Evolutionary conservation across 306 rosid genomes (phyloP).

Genomic region (Luffa aegyptiaca): DNA sequence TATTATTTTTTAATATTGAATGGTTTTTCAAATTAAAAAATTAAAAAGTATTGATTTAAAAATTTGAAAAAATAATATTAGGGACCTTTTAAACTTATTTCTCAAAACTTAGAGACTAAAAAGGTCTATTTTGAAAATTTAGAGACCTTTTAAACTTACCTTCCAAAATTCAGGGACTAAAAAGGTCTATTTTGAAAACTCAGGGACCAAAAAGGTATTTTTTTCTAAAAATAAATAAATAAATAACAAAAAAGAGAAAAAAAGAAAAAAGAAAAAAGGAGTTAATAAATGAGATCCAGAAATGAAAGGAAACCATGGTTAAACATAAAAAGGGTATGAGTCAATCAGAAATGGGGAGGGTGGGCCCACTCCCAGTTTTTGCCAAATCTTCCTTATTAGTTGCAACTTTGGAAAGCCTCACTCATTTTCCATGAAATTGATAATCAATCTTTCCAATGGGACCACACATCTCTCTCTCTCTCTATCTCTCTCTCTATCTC

Average conservation of each 20-base stretch:
- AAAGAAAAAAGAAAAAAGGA: background rate
- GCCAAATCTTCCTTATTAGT: slow-evolving; percentile 43
- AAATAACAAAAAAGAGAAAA: background rate
- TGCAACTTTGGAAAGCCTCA: slow-evolving; percentile 29
- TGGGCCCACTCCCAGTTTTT: slow-evolving; percentile 24
- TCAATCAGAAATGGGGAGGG: background rate
- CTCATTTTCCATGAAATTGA: slow-evolving; percentile 49
- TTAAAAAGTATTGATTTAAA: too few relatives aligned
- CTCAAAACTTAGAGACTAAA: too few relatives aligned
- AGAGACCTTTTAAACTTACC: too few relatives aligned
- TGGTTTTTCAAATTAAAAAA: too few relatives aligned
- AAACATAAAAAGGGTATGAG: background rate
- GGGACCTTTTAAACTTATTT: too few relatives aligned
- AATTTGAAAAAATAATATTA: too few relatives aligned
- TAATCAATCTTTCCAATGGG: slow-evolving; percentile 22
- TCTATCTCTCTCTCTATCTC: background rate
- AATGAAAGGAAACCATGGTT: background rate
- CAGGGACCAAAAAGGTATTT: too few relatives aligned
- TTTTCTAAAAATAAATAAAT: too few relatives aligned
- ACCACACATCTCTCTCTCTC: slow-evolving; percentile 17
- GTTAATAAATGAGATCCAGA: background rate
- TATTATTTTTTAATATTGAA: too few relatives aligned
- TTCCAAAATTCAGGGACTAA: too few relatives aligned
- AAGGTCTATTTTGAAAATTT: too few relatives aligned
- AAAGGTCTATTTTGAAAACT: too few relatives aligned